A percentile compares a stretch with the other conserved stretches of the same genome.
These are phyloP conservation scores for Cupressus sempervirens DNA, from an alignment of 75 land plant genomes.

Conservation along the genomic window DNA sequence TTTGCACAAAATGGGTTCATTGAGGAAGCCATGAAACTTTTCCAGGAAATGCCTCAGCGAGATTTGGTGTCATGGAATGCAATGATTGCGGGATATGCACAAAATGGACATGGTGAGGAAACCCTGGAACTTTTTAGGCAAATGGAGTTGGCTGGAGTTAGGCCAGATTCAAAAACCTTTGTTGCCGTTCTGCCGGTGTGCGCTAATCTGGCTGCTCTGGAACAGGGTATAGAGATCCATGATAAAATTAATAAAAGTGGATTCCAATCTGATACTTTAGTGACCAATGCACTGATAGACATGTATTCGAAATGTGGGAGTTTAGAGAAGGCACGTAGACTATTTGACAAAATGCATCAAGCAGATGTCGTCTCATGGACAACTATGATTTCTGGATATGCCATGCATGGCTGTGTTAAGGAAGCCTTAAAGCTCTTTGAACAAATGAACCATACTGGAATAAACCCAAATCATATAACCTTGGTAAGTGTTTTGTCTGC, in stretches of 20 bases:
- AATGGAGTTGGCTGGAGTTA: constrained; percentile 38
- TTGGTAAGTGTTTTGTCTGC: constrained; percentile 14
- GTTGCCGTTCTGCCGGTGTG: constrained; percentile 53
- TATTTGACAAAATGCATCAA: not conserved
- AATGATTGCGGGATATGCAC: constrained; percentile 54
- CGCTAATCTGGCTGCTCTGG: constrained; percentile 31
- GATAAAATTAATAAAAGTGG: constrained; percentile 19
- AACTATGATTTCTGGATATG: constrained; percentile 12
- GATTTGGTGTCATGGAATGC: constrained; percentile 62
- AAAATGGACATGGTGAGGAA: constrained; percentile 38
- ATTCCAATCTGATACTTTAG: not conserved
- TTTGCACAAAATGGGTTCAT: constrained; percentile 3
- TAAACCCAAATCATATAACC: constrained; percentile 11
- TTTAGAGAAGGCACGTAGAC: constrained; percentile 1
- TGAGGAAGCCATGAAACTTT: constrained; percentile 38
- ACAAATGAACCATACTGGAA: constrained; percentile 9
- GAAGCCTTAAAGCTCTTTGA: constrained; percentile 6
- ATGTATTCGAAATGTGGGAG: constrained; percentile 17
- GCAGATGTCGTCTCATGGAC: constrained; percentile 2
- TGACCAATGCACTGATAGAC: constrained; percentile 5
- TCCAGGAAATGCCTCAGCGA: constrained; percentile 33
- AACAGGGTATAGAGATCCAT: constrained; percentile 48
- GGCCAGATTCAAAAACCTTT: constrained; percentile 41
- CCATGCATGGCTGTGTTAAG: not conserved
- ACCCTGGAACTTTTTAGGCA: constrained; percentile 30